Evolutionary conservation across 2,329 filamentous ascomycete species (phyloP).

Genomic region (Neonectria ditissima): DNA sequence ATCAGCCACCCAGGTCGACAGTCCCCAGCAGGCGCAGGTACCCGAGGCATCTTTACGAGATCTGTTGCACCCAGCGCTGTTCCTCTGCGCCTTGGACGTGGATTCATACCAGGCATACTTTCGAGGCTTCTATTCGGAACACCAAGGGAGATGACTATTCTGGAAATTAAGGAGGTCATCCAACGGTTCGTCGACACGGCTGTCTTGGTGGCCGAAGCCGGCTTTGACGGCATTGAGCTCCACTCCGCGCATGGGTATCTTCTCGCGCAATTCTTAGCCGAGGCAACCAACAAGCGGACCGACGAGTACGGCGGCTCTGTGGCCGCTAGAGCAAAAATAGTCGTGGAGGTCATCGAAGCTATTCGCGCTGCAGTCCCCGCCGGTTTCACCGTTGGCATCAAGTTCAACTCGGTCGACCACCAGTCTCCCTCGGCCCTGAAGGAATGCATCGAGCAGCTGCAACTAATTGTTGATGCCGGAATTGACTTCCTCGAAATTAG

Average conservation of each 20-base stretch:
- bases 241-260: not conserved
- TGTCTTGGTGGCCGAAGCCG: not conserved
- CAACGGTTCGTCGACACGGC: not conserved
- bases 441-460: not conserved
- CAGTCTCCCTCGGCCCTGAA: not conserved
- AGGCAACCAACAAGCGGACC: not conserved
- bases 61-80: constrained; percentile 10
- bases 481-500: not conserved
- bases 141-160: not conserved
- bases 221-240: not conserved
- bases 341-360: not conserved
- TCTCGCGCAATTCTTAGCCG: not conserved
- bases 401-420: not conserved
- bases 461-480: not conserved
- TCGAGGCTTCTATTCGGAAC: not conserved
- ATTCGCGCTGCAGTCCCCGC: not conserved
- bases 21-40: constrained; percentile 2
- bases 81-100: not conserved
- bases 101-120: not conserved
- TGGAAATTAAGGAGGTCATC: not conserved
- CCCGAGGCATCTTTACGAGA: not conserved
- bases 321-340: not conserved
- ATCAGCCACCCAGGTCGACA: constrained; percentile 11
- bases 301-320: not conserved
- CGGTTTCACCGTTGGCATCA: not conserved